Percentiles rank a stretch among this genome's conserved stretches.
phyloP scores from a whole-genome alignment of 192 early-diverging fungal genomes.

The Coemansia umbellata region DNA sequence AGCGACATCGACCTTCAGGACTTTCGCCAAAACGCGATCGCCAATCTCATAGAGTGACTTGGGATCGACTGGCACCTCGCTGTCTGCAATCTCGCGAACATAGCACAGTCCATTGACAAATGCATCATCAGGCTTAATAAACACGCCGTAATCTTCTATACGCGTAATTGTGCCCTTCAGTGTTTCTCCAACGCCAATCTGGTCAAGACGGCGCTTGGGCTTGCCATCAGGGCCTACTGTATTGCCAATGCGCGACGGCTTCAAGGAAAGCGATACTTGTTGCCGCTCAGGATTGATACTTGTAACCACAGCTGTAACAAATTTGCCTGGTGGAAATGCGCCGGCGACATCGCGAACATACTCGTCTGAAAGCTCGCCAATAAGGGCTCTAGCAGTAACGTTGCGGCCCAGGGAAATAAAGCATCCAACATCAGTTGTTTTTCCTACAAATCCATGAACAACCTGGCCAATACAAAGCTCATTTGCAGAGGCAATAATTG shows the following conservation, averaged over 20 bases:
- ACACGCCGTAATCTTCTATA: constrained; percentile 74
- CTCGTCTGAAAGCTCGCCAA: constrained; percentile 80
- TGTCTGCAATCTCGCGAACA: constrained; percentile 79
- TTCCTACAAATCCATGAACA: constrained; percentile 69
- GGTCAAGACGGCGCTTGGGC: constrained; percentile 51
- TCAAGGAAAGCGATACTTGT: constrained; percentile 70
- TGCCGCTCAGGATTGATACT: constrained; percentile 55
- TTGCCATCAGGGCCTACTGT: constrained; percentile 15
- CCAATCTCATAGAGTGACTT: constrained; percentile 73
- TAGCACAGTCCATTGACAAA: constrained; percentile 82
- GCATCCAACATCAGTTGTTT: constrained; percentile 64
- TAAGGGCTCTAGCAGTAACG: constrained; percentile 73
- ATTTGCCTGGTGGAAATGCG: constrained; percentile 65
- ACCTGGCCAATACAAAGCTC: constrained; percentile 63
- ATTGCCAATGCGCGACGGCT: constrained; percentile 53
- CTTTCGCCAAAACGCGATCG: constrained; percentile 76
- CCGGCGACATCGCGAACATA: constrained; percentile 82
- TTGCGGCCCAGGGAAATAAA: constrained; percentile 69
- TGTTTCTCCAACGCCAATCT: constrained; percentile 67
- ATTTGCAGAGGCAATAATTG: constrained; percentile 49
- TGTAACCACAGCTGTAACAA: constrained; percentile 72
- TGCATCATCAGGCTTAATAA: constrained; percentile 76
- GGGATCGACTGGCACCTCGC: constrained; percentile 62
- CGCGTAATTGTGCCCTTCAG: constrained; percentile 73
- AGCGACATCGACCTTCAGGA: constrained; percentile 68